Base-by-base conservation (phyloP, 768 basidiomycete species). In the Hygrophorus pudorinus region DNA sequence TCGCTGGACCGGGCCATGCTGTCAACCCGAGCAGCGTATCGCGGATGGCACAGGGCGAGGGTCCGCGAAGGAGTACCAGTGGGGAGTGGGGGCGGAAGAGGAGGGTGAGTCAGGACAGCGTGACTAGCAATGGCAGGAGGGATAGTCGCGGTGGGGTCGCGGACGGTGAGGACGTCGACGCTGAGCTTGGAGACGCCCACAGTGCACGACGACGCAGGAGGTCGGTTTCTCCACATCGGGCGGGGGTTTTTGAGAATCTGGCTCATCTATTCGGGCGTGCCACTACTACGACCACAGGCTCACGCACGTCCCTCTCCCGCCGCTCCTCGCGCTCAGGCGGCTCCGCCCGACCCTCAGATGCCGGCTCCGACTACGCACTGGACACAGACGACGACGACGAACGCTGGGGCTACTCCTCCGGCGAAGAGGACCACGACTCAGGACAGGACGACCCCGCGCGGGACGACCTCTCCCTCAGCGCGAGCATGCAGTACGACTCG, bases 401-500 rank as follows among this genome's bases (percentile, higher is more conserved):
- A 51, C 73, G 86, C n/a, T 92, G 89, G 89, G 89, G 89, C 3
- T 92, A 91, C 61, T 79, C 83, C n/a, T 90, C 89, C 2, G 85
- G 77, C 17, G 89, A 92, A 55, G 85, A 83, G 53, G 76, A 78
- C 17, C 61, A 18, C n/a, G 72, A 68, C 27, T 64, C 61, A 4
- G 46, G 55, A 18, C 63, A 53, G 36, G 60, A 60, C 24, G 55
- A 59, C 10, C 53, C 60, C 24, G 60, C 62, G 13, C 59, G 47
- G 27, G 74, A 73, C 48, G 66, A 67, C 34, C 57, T 61, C 16
- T 76, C 72, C 8, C 63, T 73, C 21, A 63, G 70, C 21, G 76
- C 72, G 17, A 82, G 85, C 43, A 72, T 84, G 63, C 72, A 78
- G 33, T 86, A 81, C 55, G 81, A 78, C 49, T 88, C 84, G 12